Evolutionary conservation across 139 green algal genomes (phyloP).

Genomic region (Chlamydomonas sphaeroides): DNA sequence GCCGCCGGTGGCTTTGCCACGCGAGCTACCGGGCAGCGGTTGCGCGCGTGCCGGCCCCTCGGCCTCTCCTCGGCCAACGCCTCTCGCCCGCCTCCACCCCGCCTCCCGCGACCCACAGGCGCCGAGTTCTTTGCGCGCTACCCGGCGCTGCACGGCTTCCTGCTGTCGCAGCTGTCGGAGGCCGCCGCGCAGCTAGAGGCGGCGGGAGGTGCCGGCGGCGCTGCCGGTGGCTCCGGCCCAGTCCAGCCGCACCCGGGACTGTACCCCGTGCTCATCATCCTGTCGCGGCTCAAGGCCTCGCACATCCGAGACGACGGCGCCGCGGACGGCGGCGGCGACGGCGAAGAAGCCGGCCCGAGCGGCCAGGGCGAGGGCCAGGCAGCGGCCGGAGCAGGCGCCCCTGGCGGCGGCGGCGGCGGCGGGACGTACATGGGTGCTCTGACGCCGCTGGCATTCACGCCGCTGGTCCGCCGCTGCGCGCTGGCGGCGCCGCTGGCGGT

Average conservation of each 20-base stretch:
- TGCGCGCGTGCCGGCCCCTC: no score
- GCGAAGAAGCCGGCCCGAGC: neutral
- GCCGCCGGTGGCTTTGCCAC: no score
- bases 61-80: no score
- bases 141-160: slow-evolving; percentile 84
- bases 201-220: neutral
- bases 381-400: no score
- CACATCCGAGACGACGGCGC: neutral
- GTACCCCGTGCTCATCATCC: slow-evolving; percentile 83
- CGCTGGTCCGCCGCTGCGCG: slow-evolving; percentile 65
- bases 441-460: slow-evolving; percentile 70
- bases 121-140: slow-evolving; percentile 89
- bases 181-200: slow-evolving; percentile 47
- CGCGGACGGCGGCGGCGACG: neutral
- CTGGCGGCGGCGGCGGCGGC: neutral
- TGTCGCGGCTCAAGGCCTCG: slow-evolving; percentile 77
- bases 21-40: no score
- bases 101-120: slow-evolving; percentile 14
- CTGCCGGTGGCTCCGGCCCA: neutral
- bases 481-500: slow-evolving; percentile 65
- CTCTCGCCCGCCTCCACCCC: no score
- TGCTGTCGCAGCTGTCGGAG: slow-evolving; percentile 68
- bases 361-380: no score
- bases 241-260: slow-evolving; percentile 75
- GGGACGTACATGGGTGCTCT: slow-evolving; percentile 40